A percentile compares a stretch with the other conserved stretches of the same genome.
Evolutionary conservation across 129 eudicot species (phyloP).

Genomic region (Flaveria linearis): DNA sequence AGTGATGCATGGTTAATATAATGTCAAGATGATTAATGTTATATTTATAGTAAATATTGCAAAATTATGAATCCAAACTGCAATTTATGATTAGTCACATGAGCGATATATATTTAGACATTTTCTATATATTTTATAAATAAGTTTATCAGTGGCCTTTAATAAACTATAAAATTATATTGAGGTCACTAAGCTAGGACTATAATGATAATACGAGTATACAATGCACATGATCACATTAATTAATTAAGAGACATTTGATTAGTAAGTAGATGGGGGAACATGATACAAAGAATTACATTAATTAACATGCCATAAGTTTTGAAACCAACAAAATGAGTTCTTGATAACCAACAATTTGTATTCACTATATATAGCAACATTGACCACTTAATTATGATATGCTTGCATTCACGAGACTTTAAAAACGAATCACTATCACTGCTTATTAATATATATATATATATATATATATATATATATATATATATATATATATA

Average conservation of each 20-base stretch:
- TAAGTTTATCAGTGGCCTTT: background rate
- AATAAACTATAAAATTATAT: background rate
- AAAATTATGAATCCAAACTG: background rate
- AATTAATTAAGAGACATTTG: background rate
- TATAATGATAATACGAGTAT: background rate
- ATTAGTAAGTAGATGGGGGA: conserved; percentile 9
- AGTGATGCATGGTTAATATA: background rate
- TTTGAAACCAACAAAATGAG: conserved; percentile 26
- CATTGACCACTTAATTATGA: conserved; percentile 12
- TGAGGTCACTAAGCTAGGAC: background rate
- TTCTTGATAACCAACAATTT: conserved; percentile 19
- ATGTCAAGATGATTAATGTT: too few species aligned
- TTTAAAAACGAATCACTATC: background rate
- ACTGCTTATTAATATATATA: background rate
- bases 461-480: background rate
- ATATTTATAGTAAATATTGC: too few species aligned
- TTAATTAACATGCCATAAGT: conserved; percentile 17
- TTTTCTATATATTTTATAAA: too few species aligned
- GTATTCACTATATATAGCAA: conserved; percentile 23
- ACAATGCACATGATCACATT: conserved; percentile 17
- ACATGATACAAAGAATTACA: conserved; percentile 22
- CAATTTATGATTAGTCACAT: background rate
- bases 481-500: too few species aligned
- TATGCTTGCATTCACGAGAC: conserved; percentile 10
- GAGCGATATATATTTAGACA: background rate